Conservation (phyloP, 75 land plant species). For the Pinus taeda region DNA sequence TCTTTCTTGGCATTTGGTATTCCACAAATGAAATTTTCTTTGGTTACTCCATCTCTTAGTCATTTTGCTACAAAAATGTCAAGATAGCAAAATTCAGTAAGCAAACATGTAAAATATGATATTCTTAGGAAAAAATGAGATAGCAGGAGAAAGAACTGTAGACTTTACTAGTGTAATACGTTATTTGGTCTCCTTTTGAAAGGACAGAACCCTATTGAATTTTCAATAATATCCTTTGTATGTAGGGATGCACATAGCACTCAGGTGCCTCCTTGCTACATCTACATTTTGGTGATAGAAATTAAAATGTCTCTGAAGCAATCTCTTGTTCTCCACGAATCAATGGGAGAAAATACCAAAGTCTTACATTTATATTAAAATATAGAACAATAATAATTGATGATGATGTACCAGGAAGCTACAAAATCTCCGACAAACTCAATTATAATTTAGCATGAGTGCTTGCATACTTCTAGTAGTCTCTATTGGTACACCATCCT, state of each 20-base stretch:
- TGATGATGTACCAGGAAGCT: no score
- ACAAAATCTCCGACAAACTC: background rate
- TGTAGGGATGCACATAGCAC: slow-evolving; percentile 12
- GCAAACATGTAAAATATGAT: background rate
- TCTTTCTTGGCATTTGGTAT: background rate
- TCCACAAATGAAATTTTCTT: background rate
- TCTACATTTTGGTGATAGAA: slow-evolving; percentile 11
- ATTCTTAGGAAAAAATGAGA: background rate
- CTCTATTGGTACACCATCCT: background rate
- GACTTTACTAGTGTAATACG: background rate
- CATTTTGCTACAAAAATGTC: background rate
- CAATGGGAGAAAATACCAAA: background rate
- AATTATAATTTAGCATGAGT: background rate
- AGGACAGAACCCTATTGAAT: background rate
- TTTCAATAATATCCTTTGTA: slow-evolving; percentile 5
- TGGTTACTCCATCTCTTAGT: background rate
- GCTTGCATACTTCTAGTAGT: background rate
- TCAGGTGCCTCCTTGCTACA: background rate
- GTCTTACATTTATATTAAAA: background rate
- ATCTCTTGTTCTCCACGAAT: background rate
- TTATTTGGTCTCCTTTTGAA: background rate
- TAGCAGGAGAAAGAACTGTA: no score
- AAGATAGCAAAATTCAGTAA: background rate
- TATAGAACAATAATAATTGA: background rate
- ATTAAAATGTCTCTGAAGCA: no score